Evolutionary conservation across 208 protist species (phyloP).

Genomic region (Blechomonas ayalai): DNA sequence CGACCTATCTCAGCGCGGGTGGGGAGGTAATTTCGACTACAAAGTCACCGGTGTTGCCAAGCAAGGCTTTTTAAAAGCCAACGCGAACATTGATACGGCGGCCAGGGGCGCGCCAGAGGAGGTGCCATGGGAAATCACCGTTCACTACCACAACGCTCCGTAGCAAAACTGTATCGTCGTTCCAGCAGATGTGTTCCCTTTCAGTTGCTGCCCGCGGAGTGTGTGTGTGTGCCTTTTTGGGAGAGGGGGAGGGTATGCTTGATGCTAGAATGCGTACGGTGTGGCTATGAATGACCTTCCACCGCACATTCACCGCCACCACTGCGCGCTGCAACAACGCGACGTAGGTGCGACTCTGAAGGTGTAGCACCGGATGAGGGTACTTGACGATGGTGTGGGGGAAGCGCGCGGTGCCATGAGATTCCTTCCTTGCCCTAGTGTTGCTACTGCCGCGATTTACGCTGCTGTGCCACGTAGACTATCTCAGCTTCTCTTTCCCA

Average conservation of each 20-base stretch:
- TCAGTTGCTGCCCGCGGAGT: neutral
- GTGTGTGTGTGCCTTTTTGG: neutral
- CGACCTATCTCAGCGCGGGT: constrained; percentile 53
- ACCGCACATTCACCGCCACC: neutral
- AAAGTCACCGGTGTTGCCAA: constrained; percentile 60
- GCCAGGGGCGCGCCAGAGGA: constrained; percentile 30
- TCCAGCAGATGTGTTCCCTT: neutral
- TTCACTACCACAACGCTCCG: constrained; percentile 57
- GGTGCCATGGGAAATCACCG: constrained; percentile 59
- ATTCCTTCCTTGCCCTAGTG: too few relatives aligned
- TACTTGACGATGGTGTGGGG: too few relatives aligned
- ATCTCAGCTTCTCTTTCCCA: too few relatives aligned
- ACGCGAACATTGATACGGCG: constrained; percentile 41
- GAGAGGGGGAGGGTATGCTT: neutral
- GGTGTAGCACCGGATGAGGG: too few relatives aligned
- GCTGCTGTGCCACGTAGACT: too few relatives aligned
- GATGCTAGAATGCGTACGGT: too few relatives aligned
- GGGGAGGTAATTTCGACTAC: constrained; percentile 84
- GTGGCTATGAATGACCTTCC: too few relatives aligned
- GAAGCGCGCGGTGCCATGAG: too few relatives aligned
- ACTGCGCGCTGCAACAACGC: too few relatives aligned
- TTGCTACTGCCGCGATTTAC: too few relatives aligned
- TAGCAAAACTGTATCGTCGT: neutral
- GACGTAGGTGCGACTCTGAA: too few relatives aligned
- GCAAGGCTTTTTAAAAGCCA: constrained; percentile 70